Conservation (phyloP, 2,329 filamentous ascomycete species). For the Stachybotrys chlorohalonatus region DNA sequence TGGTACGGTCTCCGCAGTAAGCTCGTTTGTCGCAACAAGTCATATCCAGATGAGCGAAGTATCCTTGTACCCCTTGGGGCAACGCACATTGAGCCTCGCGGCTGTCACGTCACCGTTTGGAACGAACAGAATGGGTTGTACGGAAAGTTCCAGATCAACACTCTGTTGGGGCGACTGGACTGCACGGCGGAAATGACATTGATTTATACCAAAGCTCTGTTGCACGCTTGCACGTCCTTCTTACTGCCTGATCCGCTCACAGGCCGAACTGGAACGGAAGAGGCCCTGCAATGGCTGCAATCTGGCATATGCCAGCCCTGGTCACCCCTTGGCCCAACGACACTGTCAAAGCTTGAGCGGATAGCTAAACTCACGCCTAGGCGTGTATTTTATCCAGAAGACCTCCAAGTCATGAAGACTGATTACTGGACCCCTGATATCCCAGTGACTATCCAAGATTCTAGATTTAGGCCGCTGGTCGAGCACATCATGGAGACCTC, state of each 20-base stretch:
- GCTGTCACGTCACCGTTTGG: constrained; percentile 16
- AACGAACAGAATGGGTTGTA: constrained; percentile 26
- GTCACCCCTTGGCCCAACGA: constrained; percentile 18
- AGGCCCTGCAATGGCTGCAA: constrained; percentile 39
- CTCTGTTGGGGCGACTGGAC: constrained; percentile 42
- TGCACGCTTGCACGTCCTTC: constrained; percentile 53
- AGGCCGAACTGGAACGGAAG: constrained; percentile 49
- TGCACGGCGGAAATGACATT: constrained; percentile 47
- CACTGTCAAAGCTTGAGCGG: constrained; percentile 2
- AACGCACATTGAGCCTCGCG: constrained; percentile 4
- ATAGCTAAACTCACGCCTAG: constrained; percentile 17
- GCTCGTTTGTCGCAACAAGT: constrained; percentile 43
- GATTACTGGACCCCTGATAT: constrained; percentile 19
- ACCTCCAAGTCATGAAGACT: constrained; percentile 22
- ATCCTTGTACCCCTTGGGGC: constrained; percentile 45
- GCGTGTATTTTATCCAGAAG: constrained; percentile 25
- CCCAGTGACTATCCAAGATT: constrained; percentile 22
- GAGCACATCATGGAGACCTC: constrained; percentile 20
- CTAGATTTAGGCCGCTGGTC: constrained; percentile 22
- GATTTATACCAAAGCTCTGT: constrained; percentile 44
- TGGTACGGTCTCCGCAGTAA: constrained; percentile 53
- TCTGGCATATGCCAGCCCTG: constrained; percentile 44
- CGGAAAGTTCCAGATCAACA: constrained; percentile 42
- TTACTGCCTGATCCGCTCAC: constrained; percentile 49
- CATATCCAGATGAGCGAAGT: constrained; percentile 32